Evolutionary conservation across 2,329 filamentous ascomycete genomes (phyloP).

Genomic region (Laburnicola sp.): DNA sequence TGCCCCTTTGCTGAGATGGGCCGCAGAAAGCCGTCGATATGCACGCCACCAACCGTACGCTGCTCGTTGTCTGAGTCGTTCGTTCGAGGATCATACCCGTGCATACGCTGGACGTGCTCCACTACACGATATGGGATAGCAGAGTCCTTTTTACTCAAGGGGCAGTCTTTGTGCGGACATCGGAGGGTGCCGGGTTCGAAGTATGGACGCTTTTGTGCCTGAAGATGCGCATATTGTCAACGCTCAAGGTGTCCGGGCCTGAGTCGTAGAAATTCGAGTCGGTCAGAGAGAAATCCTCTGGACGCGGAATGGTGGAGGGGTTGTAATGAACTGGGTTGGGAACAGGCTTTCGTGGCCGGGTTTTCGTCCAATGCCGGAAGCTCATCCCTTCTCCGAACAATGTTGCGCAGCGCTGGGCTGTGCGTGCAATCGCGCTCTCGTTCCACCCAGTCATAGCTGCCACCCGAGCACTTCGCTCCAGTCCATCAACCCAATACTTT

Average conservation of each 20-base stretch:
- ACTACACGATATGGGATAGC: slow-evolving; percentile 33
- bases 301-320: slow-evolving; percentile 29
- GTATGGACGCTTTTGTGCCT: slow-evolving; percentile 25
- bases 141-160: slow-evolving; percentile 31
- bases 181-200: slow-evolving; percentile 32
- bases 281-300: too few species aligned
- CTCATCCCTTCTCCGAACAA: slow-evolving; percentile 75
- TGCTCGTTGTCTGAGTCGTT: slow-evolving; percentile 52
- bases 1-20: slow-evolving; percentile 51
- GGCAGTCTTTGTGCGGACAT: slow-evolving; percentile 42
- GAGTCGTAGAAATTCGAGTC: too few species aligned
- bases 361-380: slow-evolving; percentile 47
- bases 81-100: slow-evolving; percentile 47
- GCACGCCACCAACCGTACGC: slow-evolving; percentile 62
- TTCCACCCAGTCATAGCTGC: slow-evolving; percentile 74
- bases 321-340: slow-evolving; percentile 42
- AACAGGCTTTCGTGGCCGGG: slow-evolving; percentile 6
- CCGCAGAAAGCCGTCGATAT: slow-evolving; percentile 68
- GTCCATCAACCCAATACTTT: slow-evolving; percentile 51
- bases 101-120: slow-evolving; percentile 53
- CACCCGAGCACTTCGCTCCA: slow-evolving; percentile 83
- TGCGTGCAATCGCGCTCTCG: slow-evolving; percentile 66
- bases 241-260: too few species aligned
- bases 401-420: slow-evolving; percentile 72
- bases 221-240: too few species aligned